These are phyloP conservation scores for Colletotrichum tabaci DNA, from an alignment of 2,329 filamentous ascomycete genomes.

Conservation along the genomic window DNA sequence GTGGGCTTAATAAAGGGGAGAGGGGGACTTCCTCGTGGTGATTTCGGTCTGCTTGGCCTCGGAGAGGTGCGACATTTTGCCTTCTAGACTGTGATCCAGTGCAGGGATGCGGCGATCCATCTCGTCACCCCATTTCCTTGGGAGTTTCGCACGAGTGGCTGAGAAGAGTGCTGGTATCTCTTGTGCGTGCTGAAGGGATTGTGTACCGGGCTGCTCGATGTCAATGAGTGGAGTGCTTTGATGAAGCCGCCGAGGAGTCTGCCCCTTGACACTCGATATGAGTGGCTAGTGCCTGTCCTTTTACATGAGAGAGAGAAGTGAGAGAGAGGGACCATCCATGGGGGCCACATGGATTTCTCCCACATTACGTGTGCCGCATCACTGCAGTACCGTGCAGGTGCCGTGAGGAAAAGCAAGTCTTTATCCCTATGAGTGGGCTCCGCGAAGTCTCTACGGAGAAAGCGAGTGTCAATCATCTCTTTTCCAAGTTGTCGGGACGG, in stretches of 20 bases:
- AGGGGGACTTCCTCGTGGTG: neutral
- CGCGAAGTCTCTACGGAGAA: too few species aligned
- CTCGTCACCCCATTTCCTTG: neutral
- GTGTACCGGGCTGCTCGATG: neutral
- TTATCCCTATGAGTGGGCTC: neutral
- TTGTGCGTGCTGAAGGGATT: too few species aligned
- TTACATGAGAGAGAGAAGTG: too few species aligned
- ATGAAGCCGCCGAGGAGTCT: neutral
- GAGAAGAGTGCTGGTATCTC: too few species aligned
- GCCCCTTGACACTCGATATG: neutral
- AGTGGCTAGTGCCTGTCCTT: too few species aligned
- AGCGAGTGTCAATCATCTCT: too few species aligned
- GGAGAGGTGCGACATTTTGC: neutral
- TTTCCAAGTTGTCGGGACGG: neutral
- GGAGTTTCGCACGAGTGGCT: neutral
- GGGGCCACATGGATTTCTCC: constrained; percentile 13
- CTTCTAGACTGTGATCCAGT: constrained; percentile 12
- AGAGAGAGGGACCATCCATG: neutral
- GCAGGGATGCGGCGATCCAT: constrained; percentile 1
- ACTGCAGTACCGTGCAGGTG: neutral
- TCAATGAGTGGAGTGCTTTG: neutral
- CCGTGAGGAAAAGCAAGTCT: neutral
- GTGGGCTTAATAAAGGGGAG: neutral
- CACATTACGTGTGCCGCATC: constrained; percentile 20
- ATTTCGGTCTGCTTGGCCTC: neutral